phyloP scores from a whole-genome alignment of 1,284 basidiomycete genomes.

The Puccinia horiana region DNA sequence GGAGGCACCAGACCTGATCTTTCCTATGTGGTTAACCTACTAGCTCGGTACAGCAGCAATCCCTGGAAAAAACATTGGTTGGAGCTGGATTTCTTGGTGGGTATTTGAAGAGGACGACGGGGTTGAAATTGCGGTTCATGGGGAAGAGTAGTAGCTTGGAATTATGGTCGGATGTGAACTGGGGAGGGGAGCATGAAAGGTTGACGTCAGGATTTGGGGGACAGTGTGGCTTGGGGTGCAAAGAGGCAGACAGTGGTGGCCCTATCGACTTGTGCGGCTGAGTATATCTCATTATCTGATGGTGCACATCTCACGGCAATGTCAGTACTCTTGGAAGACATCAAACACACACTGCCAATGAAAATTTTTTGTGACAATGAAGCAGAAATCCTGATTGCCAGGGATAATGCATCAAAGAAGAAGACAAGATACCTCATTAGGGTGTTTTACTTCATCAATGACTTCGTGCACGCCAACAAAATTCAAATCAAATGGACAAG shows the following conservation, averaged over 20 bases:
- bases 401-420: constrained; percentile 4
- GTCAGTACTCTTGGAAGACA: neutral
- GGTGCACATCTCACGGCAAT: neutral
- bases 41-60: neutral
- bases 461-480: neutral
- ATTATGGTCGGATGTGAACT: constrained; percentile 8
- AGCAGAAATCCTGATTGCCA: constrained; percentile 3
- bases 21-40: constrained; percentile 11
- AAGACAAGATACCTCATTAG: neutral
- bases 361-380: constrained; percentile 18
- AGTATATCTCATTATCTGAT: neutral
- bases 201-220: constrained; percentile 2
- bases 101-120: neutral
- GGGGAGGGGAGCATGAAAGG: constrained; percentile 24
- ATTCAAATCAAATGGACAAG: constrained; percentile 21
- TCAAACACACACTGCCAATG: neutral
- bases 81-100: neutral
- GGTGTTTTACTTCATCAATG: constrained; percentile 16
- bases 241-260: constrained; percentile 20
- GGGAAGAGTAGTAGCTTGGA: neutral
- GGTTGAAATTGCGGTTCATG: neutral
- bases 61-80: neutral
- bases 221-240: neutral
- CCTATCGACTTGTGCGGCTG: constrained; percentile 18
- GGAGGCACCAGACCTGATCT: neutral